A percentile compares a stretch with the other conserved stretches of the same genome.
Evolutionary conservation across 2,329 filamentous ascomycete species (phyloP).

Genomic region (Anisogramma anomala): DNA sequence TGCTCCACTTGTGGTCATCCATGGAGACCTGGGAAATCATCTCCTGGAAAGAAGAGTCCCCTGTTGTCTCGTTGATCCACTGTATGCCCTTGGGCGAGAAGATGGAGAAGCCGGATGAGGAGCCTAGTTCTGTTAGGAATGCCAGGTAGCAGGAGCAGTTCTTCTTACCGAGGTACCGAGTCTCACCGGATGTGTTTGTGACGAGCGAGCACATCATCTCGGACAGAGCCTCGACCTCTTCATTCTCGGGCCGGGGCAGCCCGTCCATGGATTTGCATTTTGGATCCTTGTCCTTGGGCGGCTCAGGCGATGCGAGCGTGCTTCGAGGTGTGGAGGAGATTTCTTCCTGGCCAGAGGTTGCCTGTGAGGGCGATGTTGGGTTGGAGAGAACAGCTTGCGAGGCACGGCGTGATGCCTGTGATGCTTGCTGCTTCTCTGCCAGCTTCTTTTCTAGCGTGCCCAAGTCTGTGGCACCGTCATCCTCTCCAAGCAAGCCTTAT

Average conservation of each 20-base stretch:
- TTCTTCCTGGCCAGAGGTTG: constrained; percentile 32
- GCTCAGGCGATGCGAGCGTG: constrained; percentile 42
- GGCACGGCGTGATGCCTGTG: constrained; percentile 38
- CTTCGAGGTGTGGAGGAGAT: constrained; percentile 39
- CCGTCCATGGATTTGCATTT: constrained; percentile 27
- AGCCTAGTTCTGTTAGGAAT: constrained; percentile 48
- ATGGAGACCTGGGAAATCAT: constrained; percentile 90
- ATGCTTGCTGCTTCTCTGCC: constrained; percentile 42
- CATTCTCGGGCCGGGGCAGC: constrained; percentile 28
- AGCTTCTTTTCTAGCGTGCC: constrained; percentile 74
- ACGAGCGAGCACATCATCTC: constrained; percentile 99
- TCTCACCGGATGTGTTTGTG: constrained; percentile 89
- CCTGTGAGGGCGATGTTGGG: constrained; percentile 40
- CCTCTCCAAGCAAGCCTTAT: constrained; percentile 64
- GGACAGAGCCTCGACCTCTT: constrained; percentile 76
- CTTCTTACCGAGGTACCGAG: constrained; percentile 75
- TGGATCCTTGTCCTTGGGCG: constrained; percentile 25
- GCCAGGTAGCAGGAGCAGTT: neutral
- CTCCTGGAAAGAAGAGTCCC: constrained; percentile 85
- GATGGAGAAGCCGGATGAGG: constrained; percentile 95
- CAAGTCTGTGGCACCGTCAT: constrained; percentile 79
- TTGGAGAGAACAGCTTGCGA: constrained; percentile 37
- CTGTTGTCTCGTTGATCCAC: constrained; percentile 97
- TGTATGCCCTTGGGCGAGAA: constrained; percentile 97
- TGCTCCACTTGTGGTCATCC: constrained; percentile 89